Conservation (phyloP, 805 yeast species). For the Starmerella bacillaris region DNA sequence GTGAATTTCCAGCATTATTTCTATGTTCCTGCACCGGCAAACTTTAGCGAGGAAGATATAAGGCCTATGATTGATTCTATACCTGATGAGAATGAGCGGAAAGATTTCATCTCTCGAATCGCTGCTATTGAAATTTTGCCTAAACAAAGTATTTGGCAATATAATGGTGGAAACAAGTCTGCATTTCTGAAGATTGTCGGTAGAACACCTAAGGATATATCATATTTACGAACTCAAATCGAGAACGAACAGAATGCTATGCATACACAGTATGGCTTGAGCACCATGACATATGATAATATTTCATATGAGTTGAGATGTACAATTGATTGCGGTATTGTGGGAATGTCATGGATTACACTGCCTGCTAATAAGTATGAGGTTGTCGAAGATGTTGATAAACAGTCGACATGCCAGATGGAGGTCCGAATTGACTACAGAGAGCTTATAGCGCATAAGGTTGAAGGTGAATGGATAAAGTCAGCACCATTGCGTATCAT, state of each 20-base stretch:
- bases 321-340: slow-evolving; percentile 82
- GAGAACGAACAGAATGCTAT: slow-evolving; percentile 51
- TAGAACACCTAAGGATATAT: slow-evolving; percentile 45
- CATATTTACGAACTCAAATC: slow-evolving; percentile 57
- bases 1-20: slow-evolving; percentile 78
- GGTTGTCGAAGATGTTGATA: not conserved
- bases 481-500: slow-evolving; percentile 86
- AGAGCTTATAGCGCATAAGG: slow-evolving; percentile 57
- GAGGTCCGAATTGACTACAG: slow-evolving; percentile 57
- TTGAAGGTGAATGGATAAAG: slow-evolving; percentile 86
- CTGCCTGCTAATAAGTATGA: slow-evolving; percentile 57
- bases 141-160: slow-evolving; percentile 91
- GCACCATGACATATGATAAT: slow-evolving; percentile 61
- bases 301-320: slow-evolving; percentile 68
- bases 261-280: slow-evolving; percentile 22
- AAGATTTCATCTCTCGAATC: slow-evolving; percentile 1
- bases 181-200: slow-evolving; percentile 65
- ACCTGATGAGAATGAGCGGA: slow-evolving; percentile 1
- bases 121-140: slow-evolving; percentile 37
- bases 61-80: not conserved
- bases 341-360: slow-evolving; percentile 94
- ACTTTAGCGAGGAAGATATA: slow-evolving; percentile 38
- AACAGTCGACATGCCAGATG: slow-evolving; percentile 39
- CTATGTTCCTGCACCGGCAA: slow-evolving; percentile 78
- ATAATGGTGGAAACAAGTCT: slow-evolving; percentile 52